These are phyloP conservation scores for Diaporthe humulicola DNA, from an alignment of 2,329 filamentous ascomycete genomes.

Conservation along the genomic window DNA sequence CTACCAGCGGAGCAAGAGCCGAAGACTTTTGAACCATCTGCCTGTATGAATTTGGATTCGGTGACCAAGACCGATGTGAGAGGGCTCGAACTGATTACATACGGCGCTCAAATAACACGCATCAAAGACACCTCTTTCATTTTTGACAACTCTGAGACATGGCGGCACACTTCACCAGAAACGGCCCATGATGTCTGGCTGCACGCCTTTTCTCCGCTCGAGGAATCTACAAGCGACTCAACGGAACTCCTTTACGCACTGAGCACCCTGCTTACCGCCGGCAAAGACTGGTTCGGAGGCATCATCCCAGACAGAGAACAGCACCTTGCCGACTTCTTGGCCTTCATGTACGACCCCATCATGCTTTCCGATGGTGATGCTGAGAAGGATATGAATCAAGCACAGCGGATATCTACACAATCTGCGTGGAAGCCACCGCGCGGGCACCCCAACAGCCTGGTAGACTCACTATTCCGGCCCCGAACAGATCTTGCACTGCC, in stretches of 20 bases:
- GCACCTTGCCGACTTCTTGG: background rate
- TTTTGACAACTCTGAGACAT: background rate
- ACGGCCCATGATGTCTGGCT: background rate
- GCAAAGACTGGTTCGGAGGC: background rate
- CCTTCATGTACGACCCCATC: background rate
- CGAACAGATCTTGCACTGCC: background rate
- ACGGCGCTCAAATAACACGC: background rate
- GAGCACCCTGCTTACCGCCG: background rate
- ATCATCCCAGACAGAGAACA: background rate
- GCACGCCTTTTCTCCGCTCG: background rate
- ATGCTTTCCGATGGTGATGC: background rate
- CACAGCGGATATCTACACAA: background rate
- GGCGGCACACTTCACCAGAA: background rate
- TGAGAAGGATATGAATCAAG: background rate
- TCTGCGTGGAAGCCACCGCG: accelerated
- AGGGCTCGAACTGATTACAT: background rate
- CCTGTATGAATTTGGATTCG: background rate
- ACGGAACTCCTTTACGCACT: background rate
- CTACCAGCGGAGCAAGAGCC: background rate
- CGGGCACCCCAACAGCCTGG: background rate
- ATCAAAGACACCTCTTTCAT: background rate
- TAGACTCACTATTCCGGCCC: background rate
- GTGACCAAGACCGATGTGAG: background rate
- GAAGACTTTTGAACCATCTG: background rate
- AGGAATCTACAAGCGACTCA: background rate